Conservation (phyloP, 2,329 filamentous ascomycete genomes). For the Dothideomycetes sp. region DNA sequence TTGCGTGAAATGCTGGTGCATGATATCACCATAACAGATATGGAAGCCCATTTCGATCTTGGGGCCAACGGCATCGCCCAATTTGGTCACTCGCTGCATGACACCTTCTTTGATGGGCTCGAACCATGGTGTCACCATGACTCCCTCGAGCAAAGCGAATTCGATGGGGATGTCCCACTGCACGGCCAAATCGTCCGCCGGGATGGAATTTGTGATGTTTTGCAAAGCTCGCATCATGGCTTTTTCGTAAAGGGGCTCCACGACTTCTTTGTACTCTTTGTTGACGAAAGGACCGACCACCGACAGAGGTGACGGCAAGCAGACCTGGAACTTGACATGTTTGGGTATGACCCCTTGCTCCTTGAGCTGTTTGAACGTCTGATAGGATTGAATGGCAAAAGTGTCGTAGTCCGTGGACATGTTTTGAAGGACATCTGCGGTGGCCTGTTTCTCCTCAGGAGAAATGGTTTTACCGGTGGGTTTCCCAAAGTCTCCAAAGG, state of each 20-base stretch:
- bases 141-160: constrained; percentile 26
- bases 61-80: constrained; percentile 26
- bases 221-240: constrained; percentile 24
- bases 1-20: constrained; percentile 37
- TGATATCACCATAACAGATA: constrained; percentile 41
- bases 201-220: constrained; percentile 26
- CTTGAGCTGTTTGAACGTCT: constrained; percentile 23
- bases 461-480: constrained; percentile 1
- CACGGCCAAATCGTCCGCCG: constrained; percentile 27
- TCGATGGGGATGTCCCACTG: constrained; percentile 29
- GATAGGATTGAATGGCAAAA: constrained; percentile 27
- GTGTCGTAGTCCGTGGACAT: constrained; percentile 27
- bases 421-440: constrained; percentile 10
- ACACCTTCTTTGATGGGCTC: constrained; percentile 26
- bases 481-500: constrained; percentile 2
- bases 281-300: constrained; percentile 17
- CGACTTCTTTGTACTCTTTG: constrained; percentile 20
- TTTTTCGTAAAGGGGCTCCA: constrained; percentile 28
- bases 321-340: constrained; percentile 27
- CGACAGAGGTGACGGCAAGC: constrained; percentile 22
- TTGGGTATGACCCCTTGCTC: constrained; percentile 24
- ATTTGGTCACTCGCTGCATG: constrained; percentile 25
- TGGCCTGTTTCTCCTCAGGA: constrained; percentile 6
- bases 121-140: constrained; percentile 28
- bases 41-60: constrained; percentile 37